phyloP scores from a whole-genome alignment of 2,329 filamentous ascomycete genomes.

The Rhexocercosporidium sp. region DNA sequence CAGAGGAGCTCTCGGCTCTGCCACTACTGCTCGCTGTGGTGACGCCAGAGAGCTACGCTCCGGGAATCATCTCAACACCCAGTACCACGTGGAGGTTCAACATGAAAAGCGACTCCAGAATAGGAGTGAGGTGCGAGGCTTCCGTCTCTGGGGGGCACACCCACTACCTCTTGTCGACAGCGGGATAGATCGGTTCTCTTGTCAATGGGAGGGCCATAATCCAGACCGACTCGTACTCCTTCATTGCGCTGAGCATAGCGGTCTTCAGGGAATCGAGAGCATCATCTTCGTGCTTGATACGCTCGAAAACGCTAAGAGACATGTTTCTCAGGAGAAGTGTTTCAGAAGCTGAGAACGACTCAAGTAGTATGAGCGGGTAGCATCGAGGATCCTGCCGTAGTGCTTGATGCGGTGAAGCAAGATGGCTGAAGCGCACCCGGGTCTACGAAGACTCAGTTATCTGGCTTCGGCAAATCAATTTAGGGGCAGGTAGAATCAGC shows the following conservation, averaged over 20 bases:
- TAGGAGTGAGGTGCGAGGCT: conserved; percentile 58
- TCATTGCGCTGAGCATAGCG: conserved; percentile 91
- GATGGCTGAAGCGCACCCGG: too few species aligned
- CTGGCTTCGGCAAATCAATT: too few species aligned
- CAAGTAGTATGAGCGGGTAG: conserved; percentile 94
- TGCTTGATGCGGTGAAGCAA: conserved; percentile 77
- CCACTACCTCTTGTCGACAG: conserved; percentile 57
- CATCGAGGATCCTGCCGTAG: conserved; percentile 98
- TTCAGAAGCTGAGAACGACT: conserved; percentile 93
- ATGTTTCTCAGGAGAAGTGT: conserved; percentile 97
- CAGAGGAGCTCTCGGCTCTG: conserved; percentile 47
- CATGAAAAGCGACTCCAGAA: conserved; percentile 22
- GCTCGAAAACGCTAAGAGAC: conserved; percentile 88
- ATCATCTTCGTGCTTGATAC: conserved; percentile 45
- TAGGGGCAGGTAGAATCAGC: conserved; percentile 44
- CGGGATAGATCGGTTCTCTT: conserved; percentile 54
- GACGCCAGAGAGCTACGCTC: neutral
- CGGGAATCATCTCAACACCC: neutral
- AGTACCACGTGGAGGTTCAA: neutral
- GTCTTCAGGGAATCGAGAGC: conserved; percentile 80
- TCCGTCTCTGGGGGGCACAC: conserved; percentile 62
- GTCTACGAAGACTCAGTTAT: too few species aligned
- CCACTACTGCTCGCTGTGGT: too few species aligned
- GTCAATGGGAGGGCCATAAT: conserved; percentile 51
- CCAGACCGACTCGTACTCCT: conserved; percentile 57